These are phyloP conservation scores for Annulohypoxylon truncatum DNA, from an alignment of 2,329 filamentous ascomycete genomes.

Conservation along the genomic window DNA sequence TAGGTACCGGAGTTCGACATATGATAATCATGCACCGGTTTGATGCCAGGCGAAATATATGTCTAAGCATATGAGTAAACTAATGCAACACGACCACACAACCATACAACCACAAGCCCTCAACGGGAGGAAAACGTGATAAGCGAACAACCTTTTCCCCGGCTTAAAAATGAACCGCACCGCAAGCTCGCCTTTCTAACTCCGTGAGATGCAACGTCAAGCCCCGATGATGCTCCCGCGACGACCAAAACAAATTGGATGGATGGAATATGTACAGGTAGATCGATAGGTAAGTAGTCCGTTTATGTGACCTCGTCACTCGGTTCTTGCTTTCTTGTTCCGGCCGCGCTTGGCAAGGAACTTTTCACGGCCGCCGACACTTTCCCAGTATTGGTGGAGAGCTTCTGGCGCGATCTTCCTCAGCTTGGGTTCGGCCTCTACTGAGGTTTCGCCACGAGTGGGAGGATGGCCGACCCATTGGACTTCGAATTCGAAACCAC, in stretches of 20 bases:
- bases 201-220: slow-evolving; percentile 31
- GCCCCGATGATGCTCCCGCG: slow-evolving; percentile 13
- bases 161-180: slow-evolving; percentile 1
- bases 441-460: slow-evolving; percentile 45
- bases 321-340: slow-evolving; percentile 40
- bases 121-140: background rate
- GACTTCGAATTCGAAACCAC: slow-evolving; percentile 48
- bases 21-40: background rate
- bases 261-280: slow-evolving; percentile 29
- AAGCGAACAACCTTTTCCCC: background rate
- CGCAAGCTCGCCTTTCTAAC: slow-evolving; percentile 16
- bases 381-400: slow-evolving; percentile 48
- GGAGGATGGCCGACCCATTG: slow-evolving; percentile 51
- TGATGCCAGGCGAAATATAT: background rate
- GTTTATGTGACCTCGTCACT: background rate
- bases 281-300: background rate
- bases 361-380: slow-evolving; percentile 44
- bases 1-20: background rate
- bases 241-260: slow-evolving; percentile 3
- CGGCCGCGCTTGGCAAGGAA: slow-evolving; percentile 47
- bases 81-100: background rate
- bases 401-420: slow-evolving; percentile 43
- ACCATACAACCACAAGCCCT: too few relatives aligned
- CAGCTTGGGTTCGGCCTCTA: slow-evolving; percentile 49
- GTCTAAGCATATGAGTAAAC: background rate